Evolutionary conservation across 2,329 filamentous ascomycete genomes (phyloP), one percentile per base, ranked within the genome.

Genomic region (Xylaria arbuscula): DNA sequence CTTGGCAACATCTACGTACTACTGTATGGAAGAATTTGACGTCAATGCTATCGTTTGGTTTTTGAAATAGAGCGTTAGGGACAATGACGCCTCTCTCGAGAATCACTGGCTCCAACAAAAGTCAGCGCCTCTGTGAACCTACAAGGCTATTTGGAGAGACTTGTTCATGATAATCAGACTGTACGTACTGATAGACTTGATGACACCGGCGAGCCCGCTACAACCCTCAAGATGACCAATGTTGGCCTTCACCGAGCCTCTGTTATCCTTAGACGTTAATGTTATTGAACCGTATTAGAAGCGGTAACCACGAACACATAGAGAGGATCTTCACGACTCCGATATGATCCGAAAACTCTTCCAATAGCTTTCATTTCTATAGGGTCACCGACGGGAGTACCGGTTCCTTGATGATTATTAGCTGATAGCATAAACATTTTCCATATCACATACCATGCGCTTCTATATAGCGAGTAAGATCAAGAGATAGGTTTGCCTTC

Each of bases 341-440:
- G 63, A 38, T 59, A 68, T 0, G 63, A 42, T 32, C 69, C 72
- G 36, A 79, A 79, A 7, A 77, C 77, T 2, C 59, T 62, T 2
- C 72, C 69, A n/a, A 84, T 77, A 15, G 81, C 82, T n/a, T 73
- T 72, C 34, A 80, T 79, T 67, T 85, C 83, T 22, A 77, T 73
- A 0, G 81, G 80, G 64, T 85, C 83, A 9, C 83, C 83, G 1
- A 78, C 77, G 10, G 71, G 70, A 2, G 83, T 85, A 2, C 82
- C 82, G 0, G 83, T 83, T 8, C 82, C 82, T 76, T 19, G 11
- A 3, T 5, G 15, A 66, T 53, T 61, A 57, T 62, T n/a, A 64
- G 45, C 38, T 54, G n/a, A 17, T 13, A 54, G 17, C 19, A 57
- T 1, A 34, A 15, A 19, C 28, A 34, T 22, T 22, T 22, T 3